These are phyloP conservation scores for Globisporangium camurandrum DNA, from an alignment of 352 stramenopile genomes.

Conservation along the genomic window DNA sequence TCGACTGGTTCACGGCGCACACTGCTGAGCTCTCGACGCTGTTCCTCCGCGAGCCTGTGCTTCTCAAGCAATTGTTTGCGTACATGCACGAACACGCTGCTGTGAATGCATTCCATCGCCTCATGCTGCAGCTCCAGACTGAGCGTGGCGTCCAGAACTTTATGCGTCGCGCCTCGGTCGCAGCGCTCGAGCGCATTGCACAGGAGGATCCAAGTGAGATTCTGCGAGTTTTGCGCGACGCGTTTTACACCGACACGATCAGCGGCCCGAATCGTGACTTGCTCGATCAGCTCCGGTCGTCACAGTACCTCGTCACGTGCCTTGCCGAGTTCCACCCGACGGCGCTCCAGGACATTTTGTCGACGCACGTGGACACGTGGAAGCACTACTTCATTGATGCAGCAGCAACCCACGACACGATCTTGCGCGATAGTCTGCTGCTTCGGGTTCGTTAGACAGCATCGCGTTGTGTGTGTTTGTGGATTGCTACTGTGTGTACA, in stretches of 20 bases:
- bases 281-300: constrained; percentile 40
- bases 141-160: constrained; percentile 56
- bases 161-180: constrained; percentile 38
- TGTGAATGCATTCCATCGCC: constrained; percentile 40
- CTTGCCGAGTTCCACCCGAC: constrained; percentile 55
- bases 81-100: constrained; percentile 52
- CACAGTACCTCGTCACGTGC: constrained; percentile 47
- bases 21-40: constrained; percentile 37
- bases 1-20: constrained; percentile 61
- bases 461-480: neutral
- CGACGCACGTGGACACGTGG: constrained; percentile 54
- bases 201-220: constrained; percentile 56
- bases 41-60: constrained; percentile 44
- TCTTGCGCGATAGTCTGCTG: constrained; percentile 44
- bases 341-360: constrained; percentile 55
- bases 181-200: constrained; percentile 42
- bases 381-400: constrained; percentile 58
- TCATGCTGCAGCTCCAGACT: constrained; percentile 58
- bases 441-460: constrained; percentile 35
- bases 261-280: constrained; percentile 32
- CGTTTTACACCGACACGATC: constrained; percentile 28
- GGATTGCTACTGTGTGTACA: neutral
- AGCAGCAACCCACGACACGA: constrained; percentile 35
- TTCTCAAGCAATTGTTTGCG: constrained; percentile 51
- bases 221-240: constrained; percentile 34